A percentile compares a stretch with the other conserved stretches of the same genome.
Conservation (phyloP, 2,329 filamentous ascomycete species). For the Paecilomyces sp. region DNA sequence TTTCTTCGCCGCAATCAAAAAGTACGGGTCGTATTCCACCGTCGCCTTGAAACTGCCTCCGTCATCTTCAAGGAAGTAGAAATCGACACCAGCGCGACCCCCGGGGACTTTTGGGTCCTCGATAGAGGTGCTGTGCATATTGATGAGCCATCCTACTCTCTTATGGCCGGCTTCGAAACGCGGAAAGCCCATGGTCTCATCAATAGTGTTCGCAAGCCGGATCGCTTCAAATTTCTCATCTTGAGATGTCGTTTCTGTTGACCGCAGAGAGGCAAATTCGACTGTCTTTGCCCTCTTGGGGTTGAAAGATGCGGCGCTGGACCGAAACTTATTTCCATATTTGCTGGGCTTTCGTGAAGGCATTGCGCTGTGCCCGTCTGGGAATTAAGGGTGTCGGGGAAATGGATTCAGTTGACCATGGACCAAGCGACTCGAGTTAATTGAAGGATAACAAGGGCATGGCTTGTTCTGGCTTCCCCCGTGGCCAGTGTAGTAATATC, state of each 20-base stretch:
- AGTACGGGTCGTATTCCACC: constrained; percentile 94
- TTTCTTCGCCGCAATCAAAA: constrained; percentile 81
- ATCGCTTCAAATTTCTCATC: constrained; percentile 89
- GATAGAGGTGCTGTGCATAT: constrained; percentile 83
- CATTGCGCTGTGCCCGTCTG: constrained; percentile 30
- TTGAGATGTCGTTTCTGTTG: constrained; percentile 77
- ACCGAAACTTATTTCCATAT: constrained; percentile 56
- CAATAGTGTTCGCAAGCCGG: constrained; percentile 76
- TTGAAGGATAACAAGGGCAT: not conserved
- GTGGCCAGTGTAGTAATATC: not conserved
- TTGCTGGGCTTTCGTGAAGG: constrained; percentile 49
- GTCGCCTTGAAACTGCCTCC: constrained; percentile 91
- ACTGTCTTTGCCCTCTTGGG: constrained; percentile 66
- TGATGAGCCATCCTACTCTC: constrained; percentile 87
- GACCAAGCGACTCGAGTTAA: constrained; percentile 9
- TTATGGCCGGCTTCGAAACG: constrained; percentile 84
- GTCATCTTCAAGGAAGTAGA: constrained; percentile 92
- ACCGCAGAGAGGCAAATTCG: constrained; percentile 63
- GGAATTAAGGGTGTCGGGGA: constrained; percentile 14
- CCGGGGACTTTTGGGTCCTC: constrained; percentile 77
- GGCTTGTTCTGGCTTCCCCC: not conserved
- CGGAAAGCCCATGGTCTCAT: constrained; percentile 89
- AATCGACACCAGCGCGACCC: constrained; percentile 85
- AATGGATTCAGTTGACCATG: constrained; percentile 15
- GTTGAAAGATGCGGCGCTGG: constrained; percentile 33